Conservation (phyloP, 2,329 filamentous ascomycete genomes). For the Elsinoe necatrix region DNA sequence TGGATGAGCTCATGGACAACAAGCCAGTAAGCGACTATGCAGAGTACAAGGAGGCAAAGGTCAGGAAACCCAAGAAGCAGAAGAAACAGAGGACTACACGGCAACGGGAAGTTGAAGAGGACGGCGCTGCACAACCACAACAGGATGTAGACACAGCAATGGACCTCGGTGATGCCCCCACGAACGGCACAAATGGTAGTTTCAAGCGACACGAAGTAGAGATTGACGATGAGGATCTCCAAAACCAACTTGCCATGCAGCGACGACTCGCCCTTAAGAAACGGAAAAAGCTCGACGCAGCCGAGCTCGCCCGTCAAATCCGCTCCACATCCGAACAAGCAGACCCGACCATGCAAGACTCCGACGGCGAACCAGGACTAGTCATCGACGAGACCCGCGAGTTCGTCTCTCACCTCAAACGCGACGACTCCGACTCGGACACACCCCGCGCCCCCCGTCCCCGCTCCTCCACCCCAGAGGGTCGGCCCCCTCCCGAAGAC, state of each 20-base stretch:
- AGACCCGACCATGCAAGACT: conserved; percentile 48
- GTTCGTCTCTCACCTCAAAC: conserved; percentile 79
- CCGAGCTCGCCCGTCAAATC: conserved; percentile 77
- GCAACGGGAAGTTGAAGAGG: conserved; percentile 57
- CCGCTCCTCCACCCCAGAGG: conserved; percentile 30
- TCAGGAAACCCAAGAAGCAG: conserved; percentile 86
- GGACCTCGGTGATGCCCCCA: conserved; percentile 57
- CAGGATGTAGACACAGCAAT: conserved; percentile 48
- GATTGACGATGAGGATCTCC: conserved; percentile 86
- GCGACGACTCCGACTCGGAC: conserved; percentile 44
- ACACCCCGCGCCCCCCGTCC: conserved; percentile 24
- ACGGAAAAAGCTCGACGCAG: conserved; percentile 75
- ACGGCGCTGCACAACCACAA: conserved; percentile 40
- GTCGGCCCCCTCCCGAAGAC: conserved; percentile 43
- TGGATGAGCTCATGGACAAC: conserved; percentile 62
- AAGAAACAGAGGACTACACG: conserved; percentile 66
- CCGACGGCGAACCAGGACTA: conserved; percentile 55
- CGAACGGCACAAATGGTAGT: conserved; percentile 18
- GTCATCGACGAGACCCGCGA: conserved; percentile 95
- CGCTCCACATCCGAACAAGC: conserved; percentile 56
- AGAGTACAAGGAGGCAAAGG: conserved; percentile 75
- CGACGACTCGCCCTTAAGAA: conserved; percentile 80
- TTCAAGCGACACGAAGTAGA: conserved; percentile 36
- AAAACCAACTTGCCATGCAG: conserved; percentile 76
- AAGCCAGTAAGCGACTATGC: conserved; percentile 76